Percentiles rank a stretch among this genome's conserved stretches.
phyloP scores from a whole-genome alignment of 208 protist species.

The Trypanosoma congolense region DNA sequence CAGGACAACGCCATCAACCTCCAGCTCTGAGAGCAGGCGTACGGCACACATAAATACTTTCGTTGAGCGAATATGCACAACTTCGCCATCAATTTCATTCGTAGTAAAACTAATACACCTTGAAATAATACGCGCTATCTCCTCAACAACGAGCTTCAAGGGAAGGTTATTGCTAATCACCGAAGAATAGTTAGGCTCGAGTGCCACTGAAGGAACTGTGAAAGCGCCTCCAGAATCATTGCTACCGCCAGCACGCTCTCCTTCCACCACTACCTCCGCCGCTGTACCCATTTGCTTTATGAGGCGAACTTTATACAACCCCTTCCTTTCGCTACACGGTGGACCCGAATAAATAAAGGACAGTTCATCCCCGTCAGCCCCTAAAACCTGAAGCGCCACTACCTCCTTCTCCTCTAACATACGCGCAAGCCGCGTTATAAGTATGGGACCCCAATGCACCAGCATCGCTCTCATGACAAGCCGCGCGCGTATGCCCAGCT shows the following conservation, averaged over 20 bases:
- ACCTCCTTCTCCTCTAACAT: conserved; percentile 18
- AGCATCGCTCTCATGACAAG: conserved; percentile 71
- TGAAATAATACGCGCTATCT: conserved; percentile 14
- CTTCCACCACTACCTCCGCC: conserved; percentile 43
- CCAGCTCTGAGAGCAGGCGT: conserved; percentile 27
- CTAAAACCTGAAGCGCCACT: conserved; percentile 53
- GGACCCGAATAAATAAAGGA: conserved; percentile 47
- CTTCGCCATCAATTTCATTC: neutral
- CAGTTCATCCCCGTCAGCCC: conserved; percentile 75
- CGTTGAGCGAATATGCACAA: conserved; percentile 13
- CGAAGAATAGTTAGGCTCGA: conserved; percentile 47
- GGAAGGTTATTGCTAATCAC: conserved; percentile 24
- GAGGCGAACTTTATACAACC: conserved; percentile 32
- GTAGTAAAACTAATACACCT: conserved; percentile 15
- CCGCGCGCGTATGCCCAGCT: conserved; percentile 53
- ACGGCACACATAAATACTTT: conserved; percentile 24
- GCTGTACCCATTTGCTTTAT: conserved; percentile 41
- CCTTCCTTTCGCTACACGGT: conserved; percentile 27
- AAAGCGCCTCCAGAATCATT: no score
- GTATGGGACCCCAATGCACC: conserved; percentile 34
- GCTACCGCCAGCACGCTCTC: conserved; percentile 28
- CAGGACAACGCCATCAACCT: neutral
- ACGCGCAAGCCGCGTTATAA: conserved; percentile 23
- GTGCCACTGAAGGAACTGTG: conserved; percentile 27
- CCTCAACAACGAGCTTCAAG: conserved; percentile 13